Conservation (phyloP, 2,329 filamentous ascomycete species). For the Diaporthe sp. region DNA sequence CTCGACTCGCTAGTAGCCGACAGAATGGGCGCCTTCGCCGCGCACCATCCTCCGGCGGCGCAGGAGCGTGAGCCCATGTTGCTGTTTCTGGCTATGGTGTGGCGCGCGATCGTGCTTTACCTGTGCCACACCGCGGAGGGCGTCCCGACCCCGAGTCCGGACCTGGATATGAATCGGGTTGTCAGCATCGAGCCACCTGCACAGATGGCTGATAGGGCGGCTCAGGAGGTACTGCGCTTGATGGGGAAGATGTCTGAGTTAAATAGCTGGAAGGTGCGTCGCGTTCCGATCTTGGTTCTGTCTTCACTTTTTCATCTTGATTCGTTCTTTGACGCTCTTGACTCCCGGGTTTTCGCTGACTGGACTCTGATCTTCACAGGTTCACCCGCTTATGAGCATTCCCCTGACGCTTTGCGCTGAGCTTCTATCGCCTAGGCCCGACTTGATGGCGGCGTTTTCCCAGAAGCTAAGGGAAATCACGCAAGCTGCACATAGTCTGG, state of each 20-base stretch:
- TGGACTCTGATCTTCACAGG: not conserved
- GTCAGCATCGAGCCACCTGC: not conserved
- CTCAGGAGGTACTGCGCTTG: not conserved
- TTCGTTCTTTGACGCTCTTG: not conserved
- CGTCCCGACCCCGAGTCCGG: not conserved
- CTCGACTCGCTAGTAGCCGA: slow-evolving; percentile 44
- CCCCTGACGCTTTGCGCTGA: not conserved
- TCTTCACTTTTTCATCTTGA: not conserved
- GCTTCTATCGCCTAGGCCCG: slow-evolving; percentile 4
- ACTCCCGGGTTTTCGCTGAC: not conserved
- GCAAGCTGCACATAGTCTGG: slow-evolving; percentile 12
- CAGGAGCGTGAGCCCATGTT: slow-evolving; percentile 46
- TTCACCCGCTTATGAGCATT: slow-evolving; percentile 25
- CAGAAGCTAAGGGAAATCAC: not conserved
- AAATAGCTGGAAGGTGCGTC: slow-evolving; percentile 23
- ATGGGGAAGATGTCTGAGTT: slow-evolving; percentile 16
- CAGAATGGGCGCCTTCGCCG: slow-evolving; percentile 37
- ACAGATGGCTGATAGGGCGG: not conserved
- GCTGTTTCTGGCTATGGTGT: slow-evolving; percentile 46
- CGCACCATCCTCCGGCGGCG: slow-evolving; percentile 41
- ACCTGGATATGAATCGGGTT: not conserved
- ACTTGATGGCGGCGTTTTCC: not conserved
- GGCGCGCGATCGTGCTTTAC: not conserved
- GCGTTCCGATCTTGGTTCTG: too few species aligned
- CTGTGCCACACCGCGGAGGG: slow-evolving; percentile 2